phyloP scores from a whole-genome alignment of 345 rosid genomes.

The Sapria himalayana region DNA sequence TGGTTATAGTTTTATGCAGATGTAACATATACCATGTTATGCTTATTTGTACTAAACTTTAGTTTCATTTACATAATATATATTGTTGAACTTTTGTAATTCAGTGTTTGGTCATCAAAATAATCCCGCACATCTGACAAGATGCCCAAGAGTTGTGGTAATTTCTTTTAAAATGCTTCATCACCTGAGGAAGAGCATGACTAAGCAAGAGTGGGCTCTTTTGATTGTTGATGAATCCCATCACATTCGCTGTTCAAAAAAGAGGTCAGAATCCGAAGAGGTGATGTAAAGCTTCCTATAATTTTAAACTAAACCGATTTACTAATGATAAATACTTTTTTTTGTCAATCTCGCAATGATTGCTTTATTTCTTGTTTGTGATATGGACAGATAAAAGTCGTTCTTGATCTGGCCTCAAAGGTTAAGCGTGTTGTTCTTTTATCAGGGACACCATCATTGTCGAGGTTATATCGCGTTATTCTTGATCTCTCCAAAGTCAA shows the following conservation, averaged over 20 bases:
- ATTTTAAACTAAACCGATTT: not conserved
- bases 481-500: slow-evolving; percentile 4
- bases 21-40: too few species aligned
- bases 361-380: slow-evolving; percentile 9
- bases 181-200: slow-evolving; percentile 48
- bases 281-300: slow-evolving; percentile 14
- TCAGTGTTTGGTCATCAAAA: slow-evolving; percentile 75
- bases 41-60: too few species aligned
- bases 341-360: not conserved
- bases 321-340: slow-evolving; percentile 1
- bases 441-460: slow-evolving; percentile 94
- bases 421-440: slow-evolving; percentile 54
- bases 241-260: slow-evolving; percentile 62
- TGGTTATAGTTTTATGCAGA: not conserved
- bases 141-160: slow-evolving; percentile 68
- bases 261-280: slow-evolving; percentile 51
- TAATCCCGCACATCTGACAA: slow-evolving; percentile 46
- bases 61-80: too few species aligned
- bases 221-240: slow-evolving; percentile 92
- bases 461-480: slow-evolving; percentile 45
- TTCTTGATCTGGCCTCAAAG: slow-evolving; percentile 63
- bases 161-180: slow-evolving; percentile 83
- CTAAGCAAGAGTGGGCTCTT: slow-evolving; percentile 61
- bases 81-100: slow-evolving; percentile 11
- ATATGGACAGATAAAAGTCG: slow-evolving; percentile 40